Evolutionary conservation across 2,329 filamentous ascomycete genomes (phyloP), one percentile per base, ranked within the genome.

Genomic region (Aspergillus sp.): DNA sequence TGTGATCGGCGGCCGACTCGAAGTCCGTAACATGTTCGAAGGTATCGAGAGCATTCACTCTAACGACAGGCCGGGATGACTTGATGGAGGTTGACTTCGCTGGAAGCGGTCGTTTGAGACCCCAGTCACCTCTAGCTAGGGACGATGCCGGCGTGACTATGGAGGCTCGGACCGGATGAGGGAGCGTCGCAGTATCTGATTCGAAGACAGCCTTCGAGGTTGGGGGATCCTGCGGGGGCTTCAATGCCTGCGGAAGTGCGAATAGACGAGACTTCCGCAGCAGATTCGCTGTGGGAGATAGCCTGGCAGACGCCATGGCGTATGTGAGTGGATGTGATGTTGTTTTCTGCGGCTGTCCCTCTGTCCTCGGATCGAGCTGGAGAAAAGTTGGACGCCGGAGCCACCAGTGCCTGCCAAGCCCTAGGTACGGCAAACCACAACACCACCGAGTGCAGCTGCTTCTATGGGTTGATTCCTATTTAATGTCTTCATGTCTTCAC

Each of bases 21-120:
- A 91, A 97, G 66, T 96, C 91, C 66, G 92, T 96, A 60, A 96
- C 81, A 69, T 91, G 88, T 73, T 96, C 91, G 61, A 85, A 82
- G 2, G 90, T 89, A 76, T 97, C 93, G 58, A 95, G 81, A 54
- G 87, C 82, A 63, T 84, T 85, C 60, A 97, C 75, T 58, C 89
- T 84, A 49, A 96, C 82, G 46, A 89, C 78, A 9, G 91, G 89
- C n/a, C 85, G 86, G 42, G 73, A 76, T 6, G 86, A 84, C 6
- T 84, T 85, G 49, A 83, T 83, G 17, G 84, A 82, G 4, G 90
- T 92, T 3, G 87, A 85, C 68, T 87, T 87, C 8, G 87, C 74
- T 1, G 93, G 93, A 5, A 97, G 78, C 1, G 90, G 80, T 50
- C 93, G 81, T 76, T 97, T 97, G 63, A 96, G 77, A 13, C 93